Conservation (phyloP, 106 monocot species). For the Allium fistulosum region DNA sequence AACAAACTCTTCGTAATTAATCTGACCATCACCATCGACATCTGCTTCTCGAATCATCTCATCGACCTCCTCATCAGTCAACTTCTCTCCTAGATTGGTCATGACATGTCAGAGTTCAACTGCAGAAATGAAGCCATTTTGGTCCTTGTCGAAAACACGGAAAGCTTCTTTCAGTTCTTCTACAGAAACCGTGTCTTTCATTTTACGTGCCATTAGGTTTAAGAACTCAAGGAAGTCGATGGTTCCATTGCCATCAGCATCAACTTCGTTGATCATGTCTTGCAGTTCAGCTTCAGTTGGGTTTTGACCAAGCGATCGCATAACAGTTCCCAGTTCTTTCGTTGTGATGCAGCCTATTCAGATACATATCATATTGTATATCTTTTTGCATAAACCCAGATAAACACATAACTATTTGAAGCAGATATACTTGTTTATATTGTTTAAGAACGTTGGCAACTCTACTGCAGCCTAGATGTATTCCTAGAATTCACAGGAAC, state of each 20-base stretch:
- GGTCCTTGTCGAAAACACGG: conserved; percentile 65
- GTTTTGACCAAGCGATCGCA: conserved; percentile 53
- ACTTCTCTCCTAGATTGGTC: conserved; percentile 67
- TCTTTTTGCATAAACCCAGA: too few relatives aligned
- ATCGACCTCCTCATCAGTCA: conserved; percentile 54
- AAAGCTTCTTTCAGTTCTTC: conserved; percentile 62
- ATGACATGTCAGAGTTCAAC: conserved; percentile 62
- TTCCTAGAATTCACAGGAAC: too few relatives aligned
- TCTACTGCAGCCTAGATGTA: too few relatives aligned
- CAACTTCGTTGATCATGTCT: conserved; percentile 62
- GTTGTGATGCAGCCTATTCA: conserved; percentile 48
- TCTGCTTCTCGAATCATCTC: conserved; percentile 66
- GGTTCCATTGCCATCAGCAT: conserved; percentile 50
- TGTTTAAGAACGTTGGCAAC: too few relatives aligned
- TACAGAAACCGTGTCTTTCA: conserved; percentile 57
- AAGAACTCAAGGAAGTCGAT: conserved; percentile 59
- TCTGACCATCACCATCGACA: conserved; percentile 58
- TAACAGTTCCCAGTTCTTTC: conserved; percentile 60
- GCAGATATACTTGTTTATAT: too few relatives aligned
- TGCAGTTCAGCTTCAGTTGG: conserved; percentile 54
- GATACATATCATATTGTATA: too few relatives aligned
- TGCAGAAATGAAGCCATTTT: conserved; percentile 60
- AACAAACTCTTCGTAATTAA: conserved; percentile 63
- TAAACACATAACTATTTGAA: too few relatives aligned
- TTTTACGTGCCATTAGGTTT: conserved; percentile 53